phyloP scores from a whole-genome alignment of 2,329 filamentous ascomycete genomes.

The Parascedosporium putredinis region DNA sequence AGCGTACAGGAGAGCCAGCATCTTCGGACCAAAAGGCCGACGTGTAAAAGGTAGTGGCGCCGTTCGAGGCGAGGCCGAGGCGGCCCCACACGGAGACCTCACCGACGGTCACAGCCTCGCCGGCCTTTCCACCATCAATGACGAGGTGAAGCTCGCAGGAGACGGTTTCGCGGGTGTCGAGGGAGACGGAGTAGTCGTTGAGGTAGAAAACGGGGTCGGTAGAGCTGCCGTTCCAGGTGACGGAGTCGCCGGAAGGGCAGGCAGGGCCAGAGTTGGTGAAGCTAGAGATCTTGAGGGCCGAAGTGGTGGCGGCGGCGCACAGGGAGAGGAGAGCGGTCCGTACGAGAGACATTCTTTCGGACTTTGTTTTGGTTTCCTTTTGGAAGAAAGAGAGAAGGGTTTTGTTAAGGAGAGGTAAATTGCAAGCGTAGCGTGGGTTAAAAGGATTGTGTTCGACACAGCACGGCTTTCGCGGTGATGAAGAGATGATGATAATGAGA shows the following conservation, averaged over 20 bases:
- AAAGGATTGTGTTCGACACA: too few relatives aligned
- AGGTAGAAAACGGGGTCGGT: constrained; percentile 27
- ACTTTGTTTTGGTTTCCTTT: too few relatives aligned
- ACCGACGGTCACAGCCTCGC: neutral
- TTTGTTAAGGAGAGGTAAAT: too few relatives aligned
- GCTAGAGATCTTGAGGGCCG: constrained; percentile 4
- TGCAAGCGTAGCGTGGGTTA: too few relatives aligned
- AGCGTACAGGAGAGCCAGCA: neutral
- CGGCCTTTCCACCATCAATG: neutral
- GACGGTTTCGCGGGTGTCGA: constrained; percentile 24
- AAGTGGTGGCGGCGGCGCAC: neutral
- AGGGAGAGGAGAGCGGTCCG: constrained; percentile 1
- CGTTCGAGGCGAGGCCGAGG: neutral
- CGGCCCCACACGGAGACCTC: neutral
- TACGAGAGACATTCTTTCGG: neutral
- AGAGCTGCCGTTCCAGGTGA: constrained; percentile 11
- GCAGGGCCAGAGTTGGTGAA: neutral
- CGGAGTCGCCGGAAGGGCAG: neutral
- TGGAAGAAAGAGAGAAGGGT: neutral
- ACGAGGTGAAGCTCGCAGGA: constrained; percentile 3
- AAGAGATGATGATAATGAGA: neutral
- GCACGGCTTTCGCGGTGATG: too few relatives aligned
- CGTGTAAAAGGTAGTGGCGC: neutral
- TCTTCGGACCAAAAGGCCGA: constrained; percentile 3
- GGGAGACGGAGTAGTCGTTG: constrained; percentile 27